Evolutionary conservation across 2,329 filamentous ascomycete species (phyloP), one percentile per base, ranked within the genome.

Genomic region (Aureobasidium lini): DNA sequence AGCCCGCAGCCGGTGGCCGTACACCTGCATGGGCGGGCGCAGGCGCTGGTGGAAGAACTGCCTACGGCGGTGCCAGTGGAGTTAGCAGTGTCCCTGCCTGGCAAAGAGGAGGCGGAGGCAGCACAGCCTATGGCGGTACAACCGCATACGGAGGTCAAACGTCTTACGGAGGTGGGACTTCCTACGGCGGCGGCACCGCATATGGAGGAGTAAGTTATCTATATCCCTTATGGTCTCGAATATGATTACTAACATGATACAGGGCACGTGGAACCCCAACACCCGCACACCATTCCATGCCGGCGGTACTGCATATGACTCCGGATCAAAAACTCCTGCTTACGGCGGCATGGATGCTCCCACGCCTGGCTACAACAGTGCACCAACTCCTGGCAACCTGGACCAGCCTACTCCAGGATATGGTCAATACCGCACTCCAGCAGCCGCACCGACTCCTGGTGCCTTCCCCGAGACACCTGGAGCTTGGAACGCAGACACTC

Each of bases 111-210:
- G 68, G 62, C 61, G 75, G 70, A 23, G 68, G 62, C 60, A 74
- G 70, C 42, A 79, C 77, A 16, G 68, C 74, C 2, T 78, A 79
- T 62, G 75, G 76, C 37, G 74, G 75, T 9, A 5, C n/a, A 23
- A 85, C 89, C 10, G 84, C 89, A 1, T 95, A 95, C 66, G 90
- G 75, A 32, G 70, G 72, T 16, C 67, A 66, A n/a, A 85, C 90
- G 15, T 84, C 89, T 1, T 95, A 95, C 66, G 90, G 75, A 18
- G 70, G 72, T 13, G 67, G 66, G 34, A 79, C 76, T 8, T 69
- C 71, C 18, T 79, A 79, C 56, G 77, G 90, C n/a, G 79, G 79
- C 18, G 71, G 73, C 62, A 74, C 64, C 65, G 71, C 56, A 67
- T 68, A 69, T 43, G 72, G 72, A 48, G 69, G 70, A 8, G 67